Evolutionary conservation across 202 grass and related monocot genomes (phyloP), one percentile per base, ranked within the genome.

Genomic region (Carex sylvatica): DNA sequence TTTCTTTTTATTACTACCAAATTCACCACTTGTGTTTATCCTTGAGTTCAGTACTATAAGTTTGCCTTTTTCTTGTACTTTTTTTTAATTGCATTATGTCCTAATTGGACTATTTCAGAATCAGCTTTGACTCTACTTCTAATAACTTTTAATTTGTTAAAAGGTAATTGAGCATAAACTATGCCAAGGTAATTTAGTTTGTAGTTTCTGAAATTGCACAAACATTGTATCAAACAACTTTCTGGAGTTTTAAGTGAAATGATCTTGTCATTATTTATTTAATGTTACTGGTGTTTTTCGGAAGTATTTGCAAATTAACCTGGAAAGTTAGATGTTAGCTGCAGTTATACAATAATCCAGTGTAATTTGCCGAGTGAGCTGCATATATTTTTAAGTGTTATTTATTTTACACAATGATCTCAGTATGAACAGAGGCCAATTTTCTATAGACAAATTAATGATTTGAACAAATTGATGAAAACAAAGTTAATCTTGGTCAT

Each of bases 401-500:
- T 74, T 53, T 52, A 9, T 28, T 53, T 28, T 53, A 53, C 19
- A 16, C 70, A 74, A 74, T 74, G 28, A 52, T 74, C 11, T 53
- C 23, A 28, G 13, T 28, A 30, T 53, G 12, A 53, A 3, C 0
- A 18, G 66, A 38, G 28, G 11, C 10, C 69, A 46, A 70, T 70
- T 70, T 51, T 53, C 44, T 9, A 28, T n/a, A 18, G 68, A 31
- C 12, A 74, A 54, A 74, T 54, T 54, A 31, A 74, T 74, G 22
- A 53, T 74, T n/a, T 18, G 46, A 74, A 74, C 71, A 74, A 54
- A 55, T 53, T 74, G 47, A 74, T 5, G 14, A 52, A 73, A 52
- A 1, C 2, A 10, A 22, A 30, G 18, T 77, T 56, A 58, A 5
- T 77, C 28, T 77, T 77, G 73, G 73, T 77, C 86, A 84, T 83